Evolutionary conservation across 441 rosid species (phyloP).

Genomic region (Dalechampia spathulata): DNA sequence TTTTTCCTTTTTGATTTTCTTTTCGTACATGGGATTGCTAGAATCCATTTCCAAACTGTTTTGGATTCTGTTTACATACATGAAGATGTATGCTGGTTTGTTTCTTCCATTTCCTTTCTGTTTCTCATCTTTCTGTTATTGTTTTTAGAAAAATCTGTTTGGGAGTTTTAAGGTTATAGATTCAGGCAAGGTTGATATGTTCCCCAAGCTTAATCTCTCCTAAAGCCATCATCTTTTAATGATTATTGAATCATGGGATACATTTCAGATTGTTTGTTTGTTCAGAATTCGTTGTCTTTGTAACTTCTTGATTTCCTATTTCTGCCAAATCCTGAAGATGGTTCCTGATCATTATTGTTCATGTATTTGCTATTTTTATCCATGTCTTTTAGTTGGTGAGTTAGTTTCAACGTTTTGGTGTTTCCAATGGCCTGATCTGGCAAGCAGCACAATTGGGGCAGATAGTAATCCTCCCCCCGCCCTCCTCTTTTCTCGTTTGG

Average conservation of each 20-base stretch:
- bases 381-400: not conserved
- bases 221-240: not conserved
- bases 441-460: not conserved
- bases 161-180: too few relatives aligned
- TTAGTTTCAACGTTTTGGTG: not conserved
- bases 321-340: not conserved
- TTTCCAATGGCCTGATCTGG: too few relatives aligned
- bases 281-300: not conserved
- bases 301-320: not conserved
- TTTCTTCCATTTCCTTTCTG: too few relatives aligned
- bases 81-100: too few relatives aligned
- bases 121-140: too few relatives aligned
- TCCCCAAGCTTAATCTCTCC: not conserved
- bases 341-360: too few relatives aligned
- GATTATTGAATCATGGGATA: not conserved
- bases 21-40: too few relatives aligned
- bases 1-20: too few relatives aligned
- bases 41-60: too few relatives aligned
- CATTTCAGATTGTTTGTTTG: not conserved
- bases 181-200: too few relatives aligned
- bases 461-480: not conserved
- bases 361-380: conserved; percentile 6
- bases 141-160: too few relatives aligned
- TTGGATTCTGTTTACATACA: too few relatives aligned
- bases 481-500: not conserved